Evolutionary conservation across 1,284 basidiomycete genomes (phyloP).

Genomic region (Ceratobasidium sp.): DNA sequence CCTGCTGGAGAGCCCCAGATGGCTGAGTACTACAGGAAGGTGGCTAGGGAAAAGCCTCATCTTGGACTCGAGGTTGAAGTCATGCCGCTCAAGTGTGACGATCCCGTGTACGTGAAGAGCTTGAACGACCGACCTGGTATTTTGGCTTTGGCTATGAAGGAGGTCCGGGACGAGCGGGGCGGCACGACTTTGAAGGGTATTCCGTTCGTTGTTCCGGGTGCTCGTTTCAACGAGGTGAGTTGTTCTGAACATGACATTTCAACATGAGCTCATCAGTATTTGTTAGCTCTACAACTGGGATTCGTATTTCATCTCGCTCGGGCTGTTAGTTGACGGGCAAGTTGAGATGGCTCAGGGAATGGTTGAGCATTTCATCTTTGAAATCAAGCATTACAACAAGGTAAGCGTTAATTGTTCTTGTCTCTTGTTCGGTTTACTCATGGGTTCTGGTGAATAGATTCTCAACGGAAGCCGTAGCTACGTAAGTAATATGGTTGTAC

Average conservation of each 20-base stretch:
- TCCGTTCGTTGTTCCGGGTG: slow-evolving; percentile 96
- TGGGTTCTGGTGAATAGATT: slow-evolving; percentile 49
- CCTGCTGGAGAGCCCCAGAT: slow-evolving; percentile 92
- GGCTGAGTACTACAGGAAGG: slow-evolving; percentile 90
- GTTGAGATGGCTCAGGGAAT: slow-evolving; percentile 95
- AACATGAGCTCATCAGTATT: background rate
- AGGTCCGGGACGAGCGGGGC: slow-evolving; percentile 81
- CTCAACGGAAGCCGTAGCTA: slow-evolving; percentile 57
- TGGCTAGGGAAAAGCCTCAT: slow-evolving; percentile 85
- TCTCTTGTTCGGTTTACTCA: slow-evolving; percentile 41
- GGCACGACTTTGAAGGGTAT: slow-evolving; percentile 89
- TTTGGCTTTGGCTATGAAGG: slow-evolving; percentile 94
- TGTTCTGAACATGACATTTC: slow-evolving; percentile 54
- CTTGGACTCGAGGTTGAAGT: slow-evolving; percentile 92
- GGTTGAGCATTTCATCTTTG: slow-evolving; percentile 99
- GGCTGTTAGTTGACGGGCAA: slow-evolving; percentile 93
- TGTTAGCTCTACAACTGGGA: slow-evolving; percentile 90
- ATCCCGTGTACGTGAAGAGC: slow-evolving; percentile 90
- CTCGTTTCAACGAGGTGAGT: slow-evolving; percentile 94
- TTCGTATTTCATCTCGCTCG: slow-evolving; percentile 93
- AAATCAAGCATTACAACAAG: slow-evolving; percentile 98
- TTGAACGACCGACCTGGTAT: slow-evolving; percentile 94
- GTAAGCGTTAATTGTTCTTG: slow-evolving; percentile 47
- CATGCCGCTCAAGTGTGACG: slow-evolving; percentile 85
- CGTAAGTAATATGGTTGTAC: slow-evolving; percentile 43